phyloP scores from a whole-genome alignment of 1,284 basidiomycete species.

The Trichosporon sp. region DNA sequence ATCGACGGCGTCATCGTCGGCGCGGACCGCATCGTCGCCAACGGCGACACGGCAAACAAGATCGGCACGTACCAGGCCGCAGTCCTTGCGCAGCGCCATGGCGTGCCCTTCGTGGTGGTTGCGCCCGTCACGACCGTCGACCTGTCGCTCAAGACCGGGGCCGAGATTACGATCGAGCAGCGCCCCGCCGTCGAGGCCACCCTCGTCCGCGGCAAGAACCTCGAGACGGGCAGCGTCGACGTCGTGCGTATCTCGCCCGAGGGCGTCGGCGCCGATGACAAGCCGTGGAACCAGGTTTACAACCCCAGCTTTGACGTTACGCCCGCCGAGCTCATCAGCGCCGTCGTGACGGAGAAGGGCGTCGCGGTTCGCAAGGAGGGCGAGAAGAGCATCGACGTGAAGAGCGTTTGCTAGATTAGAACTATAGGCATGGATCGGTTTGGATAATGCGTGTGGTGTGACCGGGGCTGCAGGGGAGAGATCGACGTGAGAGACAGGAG shows the following conservation, averaged over 20 bases:
- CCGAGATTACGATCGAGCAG: slow-evolving; percentile 88
- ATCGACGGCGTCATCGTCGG: slow-evolving; percentile 87
- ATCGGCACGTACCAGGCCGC: slow-evolving; percentile 90
- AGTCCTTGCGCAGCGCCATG: slow-evolving; percentile 78
- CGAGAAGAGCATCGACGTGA: slow-evolving; percentile 51
- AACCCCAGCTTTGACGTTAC: slow-evolving; percentile 95
- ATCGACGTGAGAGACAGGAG: no score
- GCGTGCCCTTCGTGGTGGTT: slow-evolving; percentile 84
- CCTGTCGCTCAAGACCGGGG: slow-evolving; percentile 71
- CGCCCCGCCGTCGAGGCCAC: slow-evolving; percentile 82
- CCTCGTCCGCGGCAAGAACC: slow-evolving; percentile 69
- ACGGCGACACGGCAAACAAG: slow-evolving; percentile 95
- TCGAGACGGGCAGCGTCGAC: slow-evolving; percentile 50
- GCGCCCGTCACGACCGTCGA: slow-evolving; percentile 89
- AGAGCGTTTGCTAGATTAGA: slow-evolving; percentile 42
- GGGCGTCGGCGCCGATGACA: slow-evolving; percentile 50
- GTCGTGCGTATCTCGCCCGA: slow-evolving; percentile 56
- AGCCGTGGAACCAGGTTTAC: slow-evolving; percentile 64
- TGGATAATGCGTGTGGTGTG: no score
- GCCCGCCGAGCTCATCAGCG: slow-evolving; percentile 68
- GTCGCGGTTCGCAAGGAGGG: slow-evolving; percentile 65
- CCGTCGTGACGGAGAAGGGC: slow-evolving; percentile 85
- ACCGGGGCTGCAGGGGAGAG: no score
- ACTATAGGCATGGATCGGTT: background rate
- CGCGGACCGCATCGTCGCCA: slow-evolving; percentile 80